Evolutionary conservation across 2,329 filamentous ascomycete species (phyloP), one percentile per base, ranked within the genome.

Genomic region (Fusarium sp.): DNA sequence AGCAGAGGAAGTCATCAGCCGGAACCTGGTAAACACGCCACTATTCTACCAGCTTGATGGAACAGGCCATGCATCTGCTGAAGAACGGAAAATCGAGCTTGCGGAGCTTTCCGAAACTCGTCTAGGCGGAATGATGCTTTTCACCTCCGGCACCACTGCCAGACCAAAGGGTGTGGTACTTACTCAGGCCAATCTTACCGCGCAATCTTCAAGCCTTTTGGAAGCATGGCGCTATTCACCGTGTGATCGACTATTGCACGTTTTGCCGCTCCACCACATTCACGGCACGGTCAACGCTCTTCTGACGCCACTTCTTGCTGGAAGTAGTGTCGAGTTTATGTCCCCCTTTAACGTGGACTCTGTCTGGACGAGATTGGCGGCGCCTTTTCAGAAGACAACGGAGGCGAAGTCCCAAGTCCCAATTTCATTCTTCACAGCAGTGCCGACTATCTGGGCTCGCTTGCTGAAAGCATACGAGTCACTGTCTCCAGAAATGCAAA

Each of bases 71-170:
- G 75, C 82, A 67, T 72, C 75, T 40, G 79, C 82, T 10, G 78
- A 83, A 56, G 84, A 92, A 51, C 77, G 83, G 11, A 8, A 57
- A 2, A 83, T 96, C 41, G 73, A 77, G 10, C 74, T 89, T 49
- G 85, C 88, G 30, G 83, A 85, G 54, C 72, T 83, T 1, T 81
- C 84, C 37, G 79, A 82, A 1, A 84, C 84, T 0, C 20, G 42
- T 20, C 81, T 85, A 31, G 92, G 92, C 5, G 94, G 93, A 46
- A 92, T 99, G 89, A 98, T 99, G 94, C 86, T 99, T 7, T 99
- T 98, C 79, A 99, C 96, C 1, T 98, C 95, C 1, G 96, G 96
- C 31, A 99, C 96, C 0, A 99, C 96, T 6, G 96, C 91, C 78
- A 84, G 93, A 70, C 96, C 96, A 84, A 98, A 98, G 88, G 95